Evolutionary conservation across 345 rosid genomes (phyloP).

Genomic region (Ceriops decandra): DNA sequence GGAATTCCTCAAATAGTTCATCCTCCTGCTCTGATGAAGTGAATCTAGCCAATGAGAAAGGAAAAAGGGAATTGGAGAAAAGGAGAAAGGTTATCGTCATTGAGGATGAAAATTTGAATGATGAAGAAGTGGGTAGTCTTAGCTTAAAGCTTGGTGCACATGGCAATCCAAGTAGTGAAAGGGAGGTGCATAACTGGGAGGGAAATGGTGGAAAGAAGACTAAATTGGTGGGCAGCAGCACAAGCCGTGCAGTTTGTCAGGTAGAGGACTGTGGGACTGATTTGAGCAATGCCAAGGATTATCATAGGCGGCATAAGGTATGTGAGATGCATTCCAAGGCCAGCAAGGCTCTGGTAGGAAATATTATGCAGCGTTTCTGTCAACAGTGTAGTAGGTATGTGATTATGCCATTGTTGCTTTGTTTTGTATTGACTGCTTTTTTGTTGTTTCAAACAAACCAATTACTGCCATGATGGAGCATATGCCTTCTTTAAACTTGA

Average conservation of each 20-base stretch:
- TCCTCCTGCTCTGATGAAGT: slow-evolving; percentile 84
- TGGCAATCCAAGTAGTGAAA: slow-evolving; percentile 44
- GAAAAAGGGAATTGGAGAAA: slow-evolving; percentile 62
- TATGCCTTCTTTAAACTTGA: not conserved
- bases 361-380: slow-evolving; percentile 94
- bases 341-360: slow-evolving; percentile 77
- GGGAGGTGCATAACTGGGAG: slow-evolving; percentile 52
- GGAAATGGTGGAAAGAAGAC: slow-evolving; percentile 66
- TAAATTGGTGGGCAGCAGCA: slow-evolving; percentile 49
- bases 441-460: not conserved
- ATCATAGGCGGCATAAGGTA: slow-evolving; percentile 94
- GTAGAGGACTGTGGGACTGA: slow-evolving; percentile 94
- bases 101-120: slow-evolving; percentile 47
- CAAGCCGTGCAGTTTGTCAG: slow-evolving; percentile 78
- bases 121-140: slow-evolving; percentile 48
- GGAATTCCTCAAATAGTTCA: slow-evolving; percentile 78
- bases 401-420: slow-evolving; percentile 1
- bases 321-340: slow-evolving; percentile 98
- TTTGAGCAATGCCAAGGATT: slow-evolving; percentile 89
- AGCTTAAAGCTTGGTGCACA: slow-evolving; percentile 70
- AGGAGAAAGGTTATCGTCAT: slow-evolving; percentile 66
- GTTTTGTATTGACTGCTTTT: not conserved
- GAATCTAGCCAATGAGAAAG: slow-evolving; percentile 41
- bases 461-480: not conserved
- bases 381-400: slow-evolving; percentile 98